A percentile compares a stretch with the other conserved stretches of the same genome.
Conservation (phyloP, 345 rosid species). For the Mercurialis annua region DNA sequence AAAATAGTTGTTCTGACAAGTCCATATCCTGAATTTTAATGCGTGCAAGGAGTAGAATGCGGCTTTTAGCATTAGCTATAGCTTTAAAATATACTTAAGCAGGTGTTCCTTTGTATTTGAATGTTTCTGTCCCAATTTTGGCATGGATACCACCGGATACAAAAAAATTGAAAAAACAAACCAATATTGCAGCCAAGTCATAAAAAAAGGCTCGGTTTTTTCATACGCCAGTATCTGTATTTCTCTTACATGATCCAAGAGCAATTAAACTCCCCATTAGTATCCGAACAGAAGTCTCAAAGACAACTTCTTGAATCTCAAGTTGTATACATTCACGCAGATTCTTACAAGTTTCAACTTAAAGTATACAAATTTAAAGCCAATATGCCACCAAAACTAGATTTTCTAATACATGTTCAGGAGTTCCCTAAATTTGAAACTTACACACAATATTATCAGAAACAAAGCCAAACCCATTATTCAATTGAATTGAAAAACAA, state of each 20-base stretch:
- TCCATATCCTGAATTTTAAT: not conserved
- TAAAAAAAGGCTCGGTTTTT: not conserved
- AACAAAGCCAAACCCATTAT: not conserved
- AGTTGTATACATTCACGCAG: not conserved
- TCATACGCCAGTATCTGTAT: not conserved
- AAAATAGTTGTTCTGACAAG: not conserved
- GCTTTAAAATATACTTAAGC: not conserved
- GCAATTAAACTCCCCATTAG: not conserved
- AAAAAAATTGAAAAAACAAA: not conserved
- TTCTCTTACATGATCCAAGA: not conserved
- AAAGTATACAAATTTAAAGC: not conserved
- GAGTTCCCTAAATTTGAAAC: not conserved
- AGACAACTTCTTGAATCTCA: not conserved
- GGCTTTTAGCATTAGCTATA: not conserved
- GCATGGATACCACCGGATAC: not conserved
- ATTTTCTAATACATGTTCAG: not conserved
- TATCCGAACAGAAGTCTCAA: not conserved
- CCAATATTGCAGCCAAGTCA: not conserved
- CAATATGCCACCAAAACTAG: not conserved
- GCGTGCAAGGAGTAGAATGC: not conserved
- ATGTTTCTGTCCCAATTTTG: not conserved
- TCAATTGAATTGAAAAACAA: not conserved
- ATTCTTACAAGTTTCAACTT: not conserved
- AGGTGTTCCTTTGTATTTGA: not conserved
- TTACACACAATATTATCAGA: not conserved